A percentile compares a stretch with the other conserved stretches of the same genome.
These are phyloP conservation scores for Lodderomyces beijingensis DNA, from an alignment of 1,139 yeast genomes.

Conservation along the genomic window DNA sequence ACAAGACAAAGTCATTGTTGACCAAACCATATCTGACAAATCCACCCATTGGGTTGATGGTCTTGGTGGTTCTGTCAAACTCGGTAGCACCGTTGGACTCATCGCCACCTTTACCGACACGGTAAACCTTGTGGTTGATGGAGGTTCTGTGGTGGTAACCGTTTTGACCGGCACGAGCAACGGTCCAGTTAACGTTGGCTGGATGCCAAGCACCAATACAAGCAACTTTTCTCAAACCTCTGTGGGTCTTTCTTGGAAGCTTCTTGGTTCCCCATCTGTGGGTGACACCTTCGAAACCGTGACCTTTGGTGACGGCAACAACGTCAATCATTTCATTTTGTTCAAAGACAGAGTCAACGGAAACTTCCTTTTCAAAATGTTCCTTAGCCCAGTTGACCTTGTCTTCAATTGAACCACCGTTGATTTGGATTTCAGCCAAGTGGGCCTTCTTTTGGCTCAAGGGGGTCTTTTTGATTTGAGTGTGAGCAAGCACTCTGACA, in stretches of 20 bases:
- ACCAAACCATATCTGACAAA: conserved; percentile 99
- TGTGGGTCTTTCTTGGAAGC: conserved; percentile 99
- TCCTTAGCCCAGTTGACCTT: conserved; percentile 98
- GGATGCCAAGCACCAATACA: conserved; percentile 99
- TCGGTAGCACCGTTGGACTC: conserved; percentile 93
- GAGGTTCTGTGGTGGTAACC: conserved; percentile 99
- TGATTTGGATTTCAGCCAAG: conserved; percentile 98
- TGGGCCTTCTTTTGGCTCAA: conserved; percentile 99
- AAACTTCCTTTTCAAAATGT: conserved; percentile 98
- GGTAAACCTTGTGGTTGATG: conserved; percentile 99
- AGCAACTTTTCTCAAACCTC: conserved; percentile 99
- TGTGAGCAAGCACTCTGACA: conserved; percentile 99
- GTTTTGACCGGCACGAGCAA: conserved; percentile 99
- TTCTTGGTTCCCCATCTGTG: conserved; percentile 99
- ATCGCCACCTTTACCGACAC: conserved; percentile 96
- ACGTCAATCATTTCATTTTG: conserved; percentile 98
- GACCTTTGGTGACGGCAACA: conserved; percentile 99
- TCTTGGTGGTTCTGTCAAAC: conserved; percentile 99
- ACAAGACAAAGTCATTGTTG: conserved; percentile 94
- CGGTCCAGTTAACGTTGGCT: conserved; percentile 99
- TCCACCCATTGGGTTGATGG: conserved; percentile 99
- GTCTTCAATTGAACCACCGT: conserved; percentile 98
- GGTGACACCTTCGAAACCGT: conserved; percentile 99
- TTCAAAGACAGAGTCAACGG: conserved; percentile 94
- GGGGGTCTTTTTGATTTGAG: conserved; percentile 99